Base-by-base conservation (phyloP, 805 yeast genomes). In the Nadsonia fulvescens region DNA sequence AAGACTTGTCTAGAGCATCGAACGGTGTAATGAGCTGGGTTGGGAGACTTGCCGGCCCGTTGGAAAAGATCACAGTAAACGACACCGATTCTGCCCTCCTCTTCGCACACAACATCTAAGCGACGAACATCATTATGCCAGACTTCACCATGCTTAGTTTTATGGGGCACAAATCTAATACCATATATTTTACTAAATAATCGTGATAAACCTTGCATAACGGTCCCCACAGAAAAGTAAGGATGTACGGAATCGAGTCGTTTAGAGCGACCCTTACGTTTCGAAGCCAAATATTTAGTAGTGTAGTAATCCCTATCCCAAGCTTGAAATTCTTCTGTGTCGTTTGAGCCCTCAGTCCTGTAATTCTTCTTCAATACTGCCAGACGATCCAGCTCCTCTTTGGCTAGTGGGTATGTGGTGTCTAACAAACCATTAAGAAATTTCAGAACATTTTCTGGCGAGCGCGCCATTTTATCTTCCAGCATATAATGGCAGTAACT, bases 21-120 rank as follows among this genome's bases (percentile, higher is more conserved):
- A 5, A 89, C 78, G 0, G 96, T 89, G 51, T 79, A 89, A 51
- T 89, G 98, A 0, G 96, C 92, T 1, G 98, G 95, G 32, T 74
- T 70, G 1, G 79, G 70, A 1, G 76, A 66, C 47, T 77, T 77
- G 8, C 74, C 73, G 6, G 58, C 60, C 28, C 93, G 61, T 35
- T 75, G 73, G 56, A 86, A 78, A 27, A 89, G 57, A 46, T 89
- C 98, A 38, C 91, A 65, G 45, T 89, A 89, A 14, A 89, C 67
- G 25, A 74, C 66, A 2, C 96, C 98, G 21, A 77, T 60, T 14
- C 70, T 44, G 0, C 70, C 75, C 17, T 67, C 62, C 0, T 52
- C 47, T 18, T 70, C 72, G 33, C 78, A 71, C 19, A 67, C 63
- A 5, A 79, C 93, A 35, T 75, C 67, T 15, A 89, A 53, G 38